Evolutionary conservation across 139 green algal species (phyloP).

Genomic region (Marvania coccoides): DNA sequence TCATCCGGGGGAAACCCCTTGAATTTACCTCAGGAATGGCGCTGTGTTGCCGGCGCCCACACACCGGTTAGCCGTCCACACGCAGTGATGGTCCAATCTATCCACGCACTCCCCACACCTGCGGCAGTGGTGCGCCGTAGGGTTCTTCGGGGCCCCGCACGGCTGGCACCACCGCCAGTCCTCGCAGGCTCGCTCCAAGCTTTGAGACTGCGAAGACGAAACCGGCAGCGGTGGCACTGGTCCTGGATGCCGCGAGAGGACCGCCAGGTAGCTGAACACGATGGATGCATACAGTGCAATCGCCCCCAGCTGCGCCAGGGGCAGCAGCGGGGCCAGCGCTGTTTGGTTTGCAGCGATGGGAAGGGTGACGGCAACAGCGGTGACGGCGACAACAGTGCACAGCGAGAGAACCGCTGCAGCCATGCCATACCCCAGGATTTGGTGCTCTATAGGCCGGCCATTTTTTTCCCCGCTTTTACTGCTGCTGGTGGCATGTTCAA

Average conservation of each 20-base stretch:
- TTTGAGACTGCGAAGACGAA: neutral
- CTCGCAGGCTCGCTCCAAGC: neutral
- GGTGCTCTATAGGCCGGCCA: neutral
- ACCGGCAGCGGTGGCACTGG: neutral
- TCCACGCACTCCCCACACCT: constrained; percentile 24
- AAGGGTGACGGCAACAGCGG: neutral
- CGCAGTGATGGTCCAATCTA: constrained; percentile 36
- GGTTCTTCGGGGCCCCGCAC: constrained; percentile 21
- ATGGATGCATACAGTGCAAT: neutral
- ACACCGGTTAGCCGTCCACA: constrained; percentile 22
- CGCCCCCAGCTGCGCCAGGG: neutral
- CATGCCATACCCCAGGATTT: neutral
- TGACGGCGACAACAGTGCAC: neutral
- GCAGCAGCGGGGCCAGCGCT: neutral
- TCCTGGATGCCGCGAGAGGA: constrained; percentile 1
- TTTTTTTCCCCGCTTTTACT: neutral
- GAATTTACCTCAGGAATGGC: constrained; percentile 22
- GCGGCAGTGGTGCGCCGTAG: constrained; percentile 30
- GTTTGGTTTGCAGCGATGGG: neutral
- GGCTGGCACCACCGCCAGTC: constrained; percentile 8
- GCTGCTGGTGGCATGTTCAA: neutral
- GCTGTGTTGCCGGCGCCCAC: constrained; percentile 21
- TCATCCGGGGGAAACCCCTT: too few species aligned
- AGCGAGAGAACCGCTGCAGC: neutral
- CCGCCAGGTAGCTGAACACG: constrained; percentile 4